A percentile compares a stretch with the other conserved stretches of the same genome.
phyloP scores from a whole-genome alignment of 768 basidiomycete species.

The Termitomyces titanicus region DNA sequence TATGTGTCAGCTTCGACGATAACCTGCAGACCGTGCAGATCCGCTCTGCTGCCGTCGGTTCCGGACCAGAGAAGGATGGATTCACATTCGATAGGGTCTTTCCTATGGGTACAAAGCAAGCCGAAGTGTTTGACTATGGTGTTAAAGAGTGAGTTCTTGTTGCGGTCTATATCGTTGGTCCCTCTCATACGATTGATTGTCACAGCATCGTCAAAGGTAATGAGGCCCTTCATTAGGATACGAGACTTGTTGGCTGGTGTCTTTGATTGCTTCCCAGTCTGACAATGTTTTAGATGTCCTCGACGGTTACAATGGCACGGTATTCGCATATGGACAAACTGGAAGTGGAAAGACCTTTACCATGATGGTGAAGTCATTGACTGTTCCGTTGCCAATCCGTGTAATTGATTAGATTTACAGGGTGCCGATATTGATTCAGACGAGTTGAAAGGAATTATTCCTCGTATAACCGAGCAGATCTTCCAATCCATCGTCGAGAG shows the following conservation, averaged over 20 bases:
- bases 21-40: constrained; percentile 82
- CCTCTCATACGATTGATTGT: constrained; percentile 19
- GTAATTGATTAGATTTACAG: constrained; percentile 36
- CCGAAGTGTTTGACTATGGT: constrained; percentile 97
- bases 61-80: constrained; percentile 93
- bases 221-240: constrained; percentile 7
- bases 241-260: background rate
- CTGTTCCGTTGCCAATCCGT: constrained; percentile 5
- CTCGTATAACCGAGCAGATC: constrained; percentile 98
- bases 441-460: constrained; percentile 95
- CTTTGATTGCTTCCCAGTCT: background rate
- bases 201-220: constrained; percentile 85
- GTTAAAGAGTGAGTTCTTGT: constrained; percentile 82
- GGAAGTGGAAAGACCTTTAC: constrained; percentile 93
- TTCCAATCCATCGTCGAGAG: constrained; percentile 97
- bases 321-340: constrained; percentile 86
- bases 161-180: constrained; percentile 8
- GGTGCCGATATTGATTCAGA: constrained; percentile 95
- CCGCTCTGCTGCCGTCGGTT: constrained; percentile 60
- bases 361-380: constrained; percentile 77
- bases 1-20: constrained; percentile 87
- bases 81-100: constrained; percentile 98
- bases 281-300: constrained; percentile 71
- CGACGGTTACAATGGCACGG: constrained; percentile 96
- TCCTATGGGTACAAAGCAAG: constrained; percentile 85